Evolutionary conservation across 257 asterid species (phyloP).

Genomic region (Vinca minor): DNA sequence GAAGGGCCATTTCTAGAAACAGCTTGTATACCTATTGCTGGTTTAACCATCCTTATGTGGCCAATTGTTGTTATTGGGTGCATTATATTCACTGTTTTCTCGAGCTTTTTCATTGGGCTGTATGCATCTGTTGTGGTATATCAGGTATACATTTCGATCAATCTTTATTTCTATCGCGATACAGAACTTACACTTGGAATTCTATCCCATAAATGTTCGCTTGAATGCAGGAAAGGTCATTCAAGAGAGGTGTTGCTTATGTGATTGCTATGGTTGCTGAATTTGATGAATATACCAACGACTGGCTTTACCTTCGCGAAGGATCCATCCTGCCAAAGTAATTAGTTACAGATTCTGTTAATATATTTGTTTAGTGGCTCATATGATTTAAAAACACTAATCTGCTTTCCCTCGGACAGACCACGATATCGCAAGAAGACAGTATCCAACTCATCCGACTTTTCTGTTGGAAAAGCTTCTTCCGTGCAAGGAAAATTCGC

Average conservation of each 20-base stretch:
- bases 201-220: neutral
- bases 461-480: conserved; percentile 38
- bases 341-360: conserved; percentile 1
- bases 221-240: conserved; percentile 67
- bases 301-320: conserved; percentile 91
- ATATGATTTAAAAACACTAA: conserved; percentile 15
- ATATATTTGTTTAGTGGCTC: no score
- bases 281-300: conserved; percentile 91
- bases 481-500: conserved; percentile 36
- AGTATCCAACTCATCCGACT: conserved; percentile 38
- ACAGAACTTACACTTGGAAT: neutral
- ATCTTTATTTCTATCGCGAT: neutral
- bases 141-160: conserved; percentile 48
- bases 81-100: conserved; percentile 55
- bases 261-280: conserved; percentile 91
- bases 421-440: conserved; percentile 65
- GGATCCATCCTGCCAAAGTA: conserved; percentile 93
- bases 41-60: conserved; percentile 86
- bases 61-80: conserved; percentile 80
- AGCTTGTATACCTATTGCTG: conserved; percentile 93
- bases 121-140: conserved; percentile 74
- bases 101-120: conserved; percentile 77
- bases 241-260: conserved; percentile 65
- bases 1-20: conserved; percentile 94
- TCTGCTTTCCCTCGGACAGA: conserved; percentile 33